These are phyloP conservation scores for Pyrenochaeta sp. DNA, from an alignment of 2,329 filamentous ascomycete species.

Conservation along the genomic window DNA sequence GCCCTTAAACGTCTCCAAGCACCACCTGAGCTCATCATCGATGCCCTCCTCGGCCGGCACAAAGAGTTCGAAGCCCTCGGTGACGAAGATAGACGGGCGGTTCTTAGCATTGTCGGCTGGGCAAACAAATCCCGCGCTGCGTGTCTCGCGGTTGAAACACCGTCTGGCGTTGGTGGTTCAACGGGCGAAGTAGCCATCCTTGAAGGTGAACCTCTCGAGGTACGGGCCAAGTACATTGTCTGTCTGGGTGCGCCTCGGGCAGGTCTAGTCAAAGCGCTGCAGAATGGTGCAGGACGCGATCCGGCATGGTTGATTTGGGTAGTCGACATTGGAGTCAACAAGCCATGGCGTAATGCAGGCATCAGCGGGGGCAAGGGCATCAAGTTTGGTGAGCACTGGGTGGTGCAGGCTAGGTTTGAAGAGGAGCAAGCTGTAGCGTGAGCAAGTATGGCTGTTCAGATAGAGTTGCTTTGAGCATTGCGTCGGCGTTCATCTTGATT, in stretches of 20 bases:
- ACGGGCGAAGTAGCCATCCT: constrained; percentile 66
- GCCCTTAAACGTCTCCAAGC: constrained; percentile 65
- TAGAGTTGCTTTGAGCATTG: constrained; percentile 8
- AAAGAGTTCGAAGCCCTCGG: constrained; percentile 88
- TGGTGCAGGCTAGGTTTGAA: constrained; percentile 70
- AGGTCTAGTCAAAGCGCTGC: constrained; percentile 80
- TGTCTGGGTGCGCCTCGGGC: constrained; percentile 87
- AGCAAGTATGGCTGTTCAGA: not conserved
- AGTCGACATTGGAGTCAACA: constrained; percentile 85
- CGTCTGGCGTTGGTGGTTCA: constrained; percentile 84
- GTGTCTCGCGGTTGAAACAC: constrained; percentile 88
- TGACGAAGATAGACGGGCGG: constrained; percentile 80
- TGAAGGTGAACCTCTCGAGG: constrained; percentile 80
- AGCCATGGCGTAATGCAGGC: constrained; percentile 85
- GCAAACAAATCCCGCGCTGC: constrained; percentile 86
- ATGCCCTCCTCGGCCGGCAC: constrained; percentile 86
- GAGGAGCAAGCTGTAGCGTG: constrained; percentile 20
- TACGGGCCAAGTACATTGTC: constrained; percentile 83
- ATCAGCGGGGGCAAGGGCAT: constrained; percentile 83
- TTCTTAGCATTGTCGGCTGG: constrained; percentile 92
- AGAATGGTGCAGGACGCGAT: constrained; percentile 62
- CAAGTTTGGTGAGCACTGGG: constrained; percentile 88
- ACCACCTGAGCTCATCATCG: constrained; percentile 81
- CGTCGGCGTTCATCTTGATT: constrained; percentile 6
- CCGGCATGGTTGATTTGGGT: constrained; percentile 80